phyloP scores from a whole-genome alignment of 805 yeast genomes.

The Groenewaldozyma tartarivorans region DNA sequence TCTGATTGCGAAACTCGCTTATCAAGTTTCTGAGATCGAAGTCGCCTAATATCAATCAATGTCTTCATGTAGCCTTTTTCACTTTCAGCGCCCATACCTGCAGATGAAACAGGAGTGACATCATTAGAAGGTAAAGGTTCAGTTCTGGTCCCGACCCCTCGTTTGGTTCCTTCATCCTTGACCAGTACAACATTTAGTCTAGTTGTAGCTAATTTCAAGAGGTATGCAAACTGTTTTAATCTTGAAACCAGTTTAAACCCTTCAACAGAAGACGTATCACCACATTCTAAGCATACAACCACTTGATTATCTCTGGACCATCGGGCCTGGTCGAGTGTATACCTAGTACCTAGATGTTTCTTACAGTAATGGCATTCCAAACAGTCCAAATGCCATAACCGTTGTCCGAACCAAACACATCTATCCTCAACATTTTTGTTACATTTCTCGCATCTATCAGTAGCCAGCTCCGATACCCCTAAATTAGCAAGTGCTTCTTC shows the following conservation, averaged over 20 bases:
- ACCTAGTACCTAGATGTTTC: conserved; percentile 27
- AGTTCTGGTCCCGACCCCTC: not conserved
- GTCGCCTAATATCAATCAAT: conserved; percentile 63
- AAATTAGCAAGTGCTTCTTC: conserved; percentile 23
- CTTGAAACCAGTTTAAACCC: conserved; percentile 52
- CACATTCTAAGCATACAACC: conserved; percentile 58
- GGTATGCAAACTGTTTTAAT: conserved; percentile 62
- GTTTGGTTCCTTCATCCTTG: not conserved
- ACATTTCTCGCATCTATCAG: conserved; percentile 71
- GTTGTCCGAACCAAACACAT: conserved; percentile 51
- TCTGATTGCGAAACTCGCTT: conserved; percentile 45
- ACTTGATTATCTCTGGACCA: conserved; percentile 27
- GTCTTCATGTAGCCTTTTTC: conserved; percentile 50
- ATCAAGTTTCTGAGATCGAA: conserved; percentile 64
- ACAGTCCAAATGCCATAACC: conserved; percentile 78
- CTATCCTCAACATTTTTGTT: conserved; percentile 70
- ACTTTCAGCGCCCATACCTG: conserved; percentile 1
- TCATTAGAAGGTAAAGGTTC: not conserved
- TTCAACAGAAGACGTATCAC: conserved; percentile 24
- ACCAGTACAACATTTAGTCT: conserved; percentile 40
- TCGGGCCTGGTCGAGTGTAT: conserved; percentile 29
- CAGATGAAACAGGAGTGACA: not conserved
- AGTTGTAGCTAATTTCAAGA: conserved; percentile 75
- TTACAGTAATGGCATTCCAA: conserved; percentile 56
- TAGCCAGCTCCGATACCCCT: conserved; percentile 33